Percentiles rank a stretch among this genome's conserved stretches.
These are phyloP conservation scores for Oldenlandia corymbosa DNA, from an alignment of 257 asterid species.

Conservation along the genomic window DNA sequence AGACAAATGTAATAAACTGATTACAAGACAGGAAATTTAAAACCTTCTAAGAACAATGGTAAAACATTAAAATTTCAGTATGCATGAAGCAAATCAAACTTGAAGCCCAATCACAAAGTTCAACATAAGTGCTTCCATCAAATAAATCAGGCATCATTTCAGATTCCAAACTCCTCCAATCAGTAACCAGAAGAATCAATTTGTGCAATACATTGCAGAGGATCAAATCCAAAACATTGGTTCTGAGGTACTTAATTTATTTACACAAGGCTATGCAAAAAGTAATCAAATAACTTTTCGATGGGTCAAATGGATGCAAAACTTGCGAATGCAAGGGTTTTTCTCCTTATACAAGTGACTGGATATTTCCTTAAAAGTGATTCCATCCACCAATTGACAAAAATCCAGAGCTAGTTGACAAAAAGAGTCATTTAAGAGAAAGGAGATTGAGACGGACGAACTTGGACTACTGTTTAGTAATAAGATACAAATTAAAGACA, in stretches of 20 bases:
- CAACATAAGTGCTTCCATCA: background rate
- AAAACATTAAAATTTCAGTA: background rate
- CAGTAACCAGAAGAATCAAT: background rate
- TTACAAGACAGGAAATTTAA: background rate
- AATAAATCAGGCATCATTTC: background rate
- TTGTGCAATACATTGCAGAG: background rate
- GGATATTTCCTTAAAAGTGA: background rate
- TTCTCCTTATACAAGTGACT: background rate
- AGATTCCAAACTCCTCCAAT: background rate
- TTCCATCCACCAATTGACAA: background rate
- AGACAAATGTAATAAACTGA: background rate
- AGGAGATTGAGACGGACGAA: background rate
- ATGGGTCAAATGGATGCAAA: background rate
- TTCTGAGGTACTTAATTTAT: background rate
- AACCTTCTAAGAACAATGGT: background rate
- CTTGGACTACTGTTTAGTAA: background rate
- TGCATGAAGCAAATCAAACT: background rate
- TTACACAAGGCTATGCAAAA: background rate
- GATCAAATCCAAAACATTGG: background rate
- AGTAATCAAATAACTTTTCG: background rate
- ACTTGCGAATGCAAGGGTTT: background rate
- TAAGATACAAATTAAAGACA: background rate
- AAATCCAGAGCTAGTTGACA: background rate
- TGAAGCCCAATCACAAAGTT: background rate
- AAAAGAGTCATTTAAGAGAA: background rate